Base-by-base conservation (phyloP, 805 yeast genomes). In the Sungouiozyma intestinalis region DNA sequence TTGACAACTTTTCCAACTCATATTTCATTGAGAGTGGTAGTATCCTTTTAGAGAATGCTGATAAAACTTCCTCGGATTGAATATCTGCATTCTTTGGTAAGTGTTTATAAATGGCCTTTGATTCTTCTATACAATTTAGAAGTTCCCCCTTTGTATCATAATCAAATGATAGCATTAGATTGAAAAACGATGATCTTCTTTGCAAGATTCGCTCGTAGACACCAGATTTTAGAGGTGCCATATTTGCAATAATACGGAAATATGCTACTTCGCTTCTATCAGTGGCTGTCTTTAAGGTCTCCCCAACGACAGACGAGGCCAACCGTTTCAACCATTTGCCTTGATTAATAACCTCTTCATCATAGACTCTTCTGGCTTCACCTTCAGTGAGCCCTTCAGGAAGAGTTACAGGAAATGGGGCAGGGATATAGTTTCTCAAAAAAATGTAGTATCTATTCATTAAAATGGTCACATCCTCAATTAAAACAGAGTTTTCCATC, bases 371-470 rank as follows among this genome's bases (percentile, higher is more conserved):
- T 5, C 60, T 64, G 0, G 66, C 48, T 31, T 72, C 66, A 19
- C 64, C 68, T n/a, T 60, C 48, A 5, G 61, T 47, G 13, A 58
- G 52, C 33, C 62, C 62, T 2, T 53, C 51, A 1, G 79, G 74
- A 40, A 67, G 52, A 41, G 58, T 53, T 7, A 11, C 6, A 11
- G 29, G 29, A 24, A 24, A 24, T 6, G 29, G 29, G 13, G 79
- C 67, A 31, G 76, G 72, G 7, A 51, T 66, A 65, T 69, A 81
- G 54, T 69, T 85, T 57, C 82, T 77, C 21, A 71, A 68, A 53
- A 82, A 80, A 1, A 71, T 58, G 58, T 74, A 86, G 33, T 81
- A 59, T 50, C 95, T 72, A 54, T 87, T 80, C 40, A 71, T 60
- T 16, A 77, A 64, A 33, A 76, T 65, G 3, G 67, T 57, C 1